Base-by-base conservation (phyloP, 371 early-diverging fungal species). In the Saksenaea oblongispora region DNA sequence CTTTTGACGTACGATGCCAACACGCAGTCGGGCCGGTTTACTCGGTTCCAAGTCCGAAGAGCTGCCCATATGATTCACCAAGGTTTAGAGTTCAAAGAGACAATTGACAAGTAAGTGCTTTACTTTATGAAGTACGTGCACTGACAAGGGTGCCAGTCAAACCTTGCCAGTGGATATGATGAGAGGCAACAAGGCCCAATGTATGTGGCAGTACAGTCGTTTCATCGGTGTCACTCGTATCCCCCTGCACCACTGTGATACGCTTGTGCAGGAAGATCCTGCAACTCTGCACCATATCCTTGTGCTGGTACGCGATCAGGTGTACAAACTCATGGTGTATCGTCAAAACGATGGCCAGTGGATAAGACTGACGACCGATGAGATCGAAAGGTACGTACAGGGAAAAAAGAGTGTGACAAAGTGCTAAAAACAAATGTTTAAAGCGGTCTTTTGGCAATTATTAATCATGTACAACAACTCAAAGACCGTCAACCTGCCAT, bases 121-220 rank as follows among this genome's bases (percentile, higher is more conserved):
- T n/a, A n/a, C n/a, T n/a, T n/a, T n/a, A n/a, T n/a, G n/a, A n/a
- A n/a, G 64, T 39, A 31, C 28, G 7, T 31, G 31, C 2, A 31
- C 31, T 31, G 2, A 7, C 31, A 31, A 31, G 31, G 31, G 31
- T 10, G 57, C 26, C 61, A 84, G 84, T 34, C 73, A 84, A 57
- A 64, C 69, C 10, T 17, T 89, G 24, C 84, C 87, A 1, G 66
- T 85, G 2, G 90, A 91, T 28, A 82, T 73, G 67, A 79, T 84
- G 22, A 76, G 72, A 36, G 79, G 78, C 10, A 64, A 74, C 3
- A 63, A 78, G 13, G 77, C 88, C 5, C 76, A 84, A 39, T 93
- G 93, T 71, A 95, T 96, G 95, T 73, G 88, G 80, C 97, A 98
- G 71, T 95, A 95, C 74, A 83, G 79, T 34, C 80, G 86, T 31